A percentile compares a stretch with the other conserved stretches of the same genome.
These are phyloP conservation scores for Cladosporium halotolerans DNA, from an alignment of 2,329 filamentous ascomycete species.

Conservation along the genomic window DNA sequence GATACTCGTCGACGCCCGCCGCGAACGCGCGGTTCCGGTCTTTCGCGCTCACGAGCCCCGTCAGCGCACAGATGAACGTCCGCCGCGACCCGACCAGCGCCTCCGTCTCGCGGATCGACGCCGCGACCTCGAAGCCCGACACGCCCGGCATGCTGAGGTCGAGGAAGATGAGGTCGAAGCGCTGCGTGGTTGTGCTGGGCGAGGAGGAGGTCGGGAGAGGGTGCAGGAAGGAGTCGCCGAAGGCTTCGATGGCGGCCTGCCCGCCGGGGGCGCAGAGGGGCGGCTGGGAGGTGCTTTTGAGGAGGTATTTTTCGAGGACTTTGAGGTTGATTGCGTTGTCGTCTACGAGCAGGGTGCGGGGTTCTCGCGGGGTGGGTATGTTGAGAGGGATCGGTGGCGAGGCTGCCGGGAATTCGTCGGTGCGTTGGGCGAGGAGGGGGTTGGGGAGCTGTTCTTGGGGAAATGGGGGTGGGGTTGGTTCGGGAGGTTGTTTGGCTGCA, in stretches of 20 bases:
- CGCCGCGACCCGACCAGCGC: not conserved
- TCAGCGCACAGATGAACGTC: constrained; percentile 14
- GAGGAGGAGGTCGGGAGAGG: not conserved
- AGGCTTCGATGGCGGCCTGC: constrained; percentile 39
- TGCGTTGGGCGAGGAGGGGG: not conserved
- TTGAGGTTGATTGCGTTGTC: constrained; percentile 19
- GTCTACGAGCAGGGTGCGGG: constrained; percentile 17
- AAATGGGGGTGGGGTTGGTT: not conserved
- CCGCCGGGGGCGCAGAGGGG: constrained; percentile 37
- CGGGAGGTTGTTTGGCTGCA: not conserved
- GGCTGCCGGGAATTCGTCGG: no score
- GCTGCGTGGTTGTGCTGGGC: not conserved
- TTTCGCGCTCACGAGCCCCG: constrained; percentile 14
- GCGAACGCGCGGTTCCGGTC: constrained; percentile 22
- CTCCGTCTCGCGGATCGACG: constrained; percentile 17
- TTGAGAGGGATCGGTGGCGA: not conserved
- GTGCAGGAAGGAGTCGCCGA: constrained; percentile 18
- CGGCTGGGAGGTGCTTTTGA: constrained; percentile 28
- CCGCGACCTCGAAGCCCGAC: constrained; percentile 18
- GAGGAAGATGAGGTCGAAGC: constrained; percentile 41
- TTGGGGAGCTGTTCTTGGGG: not conserved
- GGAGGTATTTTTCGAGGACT: constrained; percentile 12
- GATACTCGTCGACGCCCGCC: constrained; percentile 26
- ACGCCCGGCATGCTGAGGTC: constrained; percentile 25
- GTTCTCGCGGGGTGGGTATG: not conserved